Percentiles rank a stretch among this genome's conserved stretches.
These are phyloP conservation scores for Graphiopsis chlorocephala DNA, from an alignment of 2,329 filamentous ascomycete species.

Conservation along the genomic window DNA sequence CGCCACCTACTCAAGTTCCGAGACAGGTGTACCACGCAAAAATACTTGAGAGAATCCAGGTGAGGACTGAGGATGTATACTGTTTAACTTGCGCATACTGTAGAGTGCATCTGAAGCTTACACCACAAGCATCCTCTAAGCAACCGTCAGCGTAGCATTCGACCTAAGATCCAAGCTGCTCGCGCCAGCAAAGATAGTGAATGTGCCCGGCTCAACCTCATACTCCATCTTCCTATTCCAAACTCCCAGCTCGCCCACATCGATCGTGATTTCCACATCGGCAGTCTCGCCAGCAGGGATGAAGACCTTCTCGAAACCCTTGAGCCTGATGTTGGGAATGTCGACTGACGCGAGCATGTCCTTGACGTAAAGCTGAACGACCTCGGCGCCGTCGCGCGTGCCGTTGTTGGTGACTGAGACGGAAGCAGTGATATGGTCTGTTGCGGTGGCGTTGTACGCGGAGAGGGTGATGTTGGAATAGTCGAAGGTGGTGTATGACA, in stretches of 20 bases:
- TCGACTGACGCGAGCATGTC: constrained; percentile 56
- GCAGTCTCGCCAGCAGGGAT: constrained; percentile 62
- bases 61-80: background rate
- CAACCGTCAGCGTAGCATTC: constrained; percentile 46
- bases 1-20: too few relatives aligned
- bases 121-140: background rate
- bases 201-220: constrained; percentile 70
- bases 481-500: constrained; percentile 64
- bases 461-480: constrained; percentile 34
- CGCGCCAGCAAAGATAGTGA: constrained; percentile 60
- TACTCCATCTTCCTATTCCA: constrained; percentile 65
- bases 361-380: constrained; percentile 15
- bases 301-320: constrained; percentile 64
- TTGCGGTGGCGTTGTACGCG: constrained; percentile 8
- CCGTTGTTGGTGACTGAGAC: constrained; percentile 14
- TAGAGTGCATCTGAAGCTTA: background rate
- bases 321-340: constrained; percentile 67
- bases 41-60: too few relatives aligned
- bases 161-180: constrained; percentile 56
- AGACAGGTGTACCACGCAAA: too few relatives aligned
- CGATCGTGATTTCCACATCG: constrained; percentile 57
- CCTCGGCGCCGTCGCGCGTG: constrained; percentile 13
- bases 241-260: constrained; percentile 51
- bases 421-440: constrained; percentile 22
- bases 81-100: background rate